Evolutionary conservation across 495 filamentous ascomycete genomes (phyloP), one percentile per base, ranked within the genome.

Genomic region (Penicillium crystallinum): DNA sequence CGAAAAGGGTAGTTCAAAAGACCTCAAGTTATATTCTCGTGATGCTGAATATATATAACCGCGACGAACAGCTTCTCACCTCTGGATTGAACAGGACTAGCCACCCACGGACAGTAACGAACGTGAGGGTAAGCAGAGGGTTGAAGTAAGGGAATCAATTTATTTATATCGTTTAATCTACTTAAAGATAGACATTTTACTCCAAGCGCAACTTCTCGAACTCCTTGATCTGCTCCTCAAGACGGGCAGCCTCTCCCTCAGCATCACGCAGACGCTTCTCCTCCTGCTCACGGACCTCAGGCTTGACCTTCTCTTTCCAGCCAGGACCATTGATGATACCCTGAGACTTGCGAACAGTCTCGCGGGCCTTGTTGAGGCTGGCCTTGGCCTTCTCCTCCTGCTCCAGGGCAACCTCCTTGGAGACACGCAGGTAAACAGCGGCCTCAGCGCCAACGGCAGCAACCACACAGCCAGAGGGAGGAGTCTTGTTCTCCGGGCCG

Each of bases 401-500:
- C 55, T 84, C 81, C 15, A 86, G 72, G 46, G 89, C 81, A 39
- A 90, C 81, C 53, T 81, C 82, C 69, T 84, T 85, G 29, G 72
- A 71, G 59, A 90, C 84, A 46, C 85, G 77, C 17, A 91, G 73
- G 70, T 84, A 88, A 49, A 87, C 86, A 29, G 81, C 80, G 3
- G 85, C 83, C 37, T 78, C 70, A 33, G 84, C 73, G 27, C 81
- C 82, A 37, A 90, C 79, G 22, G 84, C 74, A 65, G 82, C 84
- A 18, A 87, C 84, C 8, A 87, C 86, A 62, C 85, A 89, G 48
- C 86, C 87, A 10, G 77, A 68, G 0, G 88, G 88, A 27, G 79
- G 76, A 12, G 72, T 60, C 30, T 81, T 75, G 53, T 67, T 69
- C 38, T 77, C 70, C 14, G 80, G 74, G 10, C 71, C 70, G 11